Base-by-base conservation (phyloP, 148 eudicot species). In the Rhododendron vialii region DNA sequence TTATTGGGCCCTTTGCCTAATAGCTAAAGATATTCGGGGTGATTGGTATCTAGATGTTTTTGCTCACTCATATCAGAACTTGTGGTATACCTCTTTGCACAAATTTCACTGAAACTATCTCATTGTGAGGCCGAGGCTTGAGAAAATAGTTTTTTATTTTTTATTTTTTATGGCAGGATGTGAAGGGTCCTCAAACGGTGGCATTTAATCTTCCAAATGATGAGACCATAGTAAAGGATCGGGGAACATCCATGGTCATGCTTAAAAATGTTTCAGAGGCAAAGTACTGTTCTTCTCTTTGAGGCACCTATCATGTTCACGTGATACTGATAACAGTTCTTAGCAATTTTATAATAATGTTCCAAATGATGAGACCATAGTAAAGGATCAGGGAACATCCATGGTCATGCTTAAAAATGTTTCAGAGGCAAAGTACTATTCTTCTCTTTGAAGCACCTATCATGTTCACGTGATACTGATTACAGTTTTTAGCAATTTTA, bases 351-450 rank as follows among this genome's bases (percentile, higher is more conserved):
- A 4, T 74, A 9, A 7, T 20, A n/a, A 30, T 30, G 30, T 30
- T 30, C 30, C 30, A 30, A 30, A 30, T 30, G 30, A 30, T 85
- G 99, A 97, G 86, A 92, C 95, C 43, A 97, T 97, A 87, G 99
- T 97, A 69, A 97, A 93, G 87, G 98, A 95, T 89, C 94, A 95
- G 69, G 99, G 99, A 84, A 91, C 98, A 77, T 95, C 99, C 82
- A 97, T 97, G 99, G 99, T 97, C 87, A 94, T 95, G 92, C 94
- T 97, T 84, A 97, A 97, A 92, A 97, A 97, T 91, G 96, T 97
- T 76, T 94, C 98, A 0, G 99, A 98, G 92, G 99, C 99, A 71
- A 98, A 98, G 99, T 98, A 93, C 86, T 88, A 73, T 86, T 87
- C 83, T 83, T 75, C 14, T 41, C 77, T 86, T 84, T 82, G 45